Evolutionary conservation across 768 basidiomycete species (phyloP), one percentile per base, ranked within the genome.

Genomic region (Calocera viscosa): DNA sequence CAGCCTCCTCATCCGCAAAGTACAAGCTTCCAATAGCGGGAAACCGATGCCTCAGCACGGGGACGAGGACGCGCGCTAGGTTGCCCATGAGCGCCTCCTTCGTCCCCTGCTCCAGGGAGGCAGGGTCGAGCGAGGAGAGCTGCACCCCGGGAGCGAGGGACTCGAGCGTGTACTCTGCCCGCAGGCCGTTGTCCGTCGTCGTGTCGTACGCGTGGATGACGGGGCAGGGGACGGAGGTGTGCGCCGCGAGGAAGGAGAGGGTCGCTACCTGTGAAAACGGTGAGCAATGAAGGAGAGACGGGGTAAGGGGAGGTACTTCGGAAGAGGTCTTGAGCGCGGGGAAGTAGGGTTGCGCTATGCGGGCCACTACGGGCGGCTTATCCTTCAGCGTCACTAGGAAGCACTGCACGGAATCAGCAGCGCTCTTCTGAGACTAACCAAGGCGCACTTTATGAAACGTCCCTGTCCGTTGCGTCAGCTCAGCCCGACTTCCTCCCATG

Each of bases 311-410:
- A 32, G 38, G 69, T n/a, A 68, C 70, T 73, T 93, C 91, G 0
- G 90, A 91, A 74, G 89, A 87, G 2, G 88, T 91, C 78, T 93
- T 93, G 70, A 91, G 81, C 35, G 87, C 82, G 0, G 90, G 87
- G 89, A 92, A 90, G 67, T 88, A 92, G 11, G 88, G 83, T 64
- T 90, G 86, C 1, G 90, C 90, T 26, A 92, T 88, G 40, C 90
- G 84, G 5, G 88, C 89, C 8, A 93, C 85, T 47, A 92, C 74
- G 67, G 88, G 81, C 64, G 81, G 67, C 17, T 81, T 77, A 71
- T 87, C 83, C 22, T 76, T 78, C 22, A 91, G 81, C 8, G 84
- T 87, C 64, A 91, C 78, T 1, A 90, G 81, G 77, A 91, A 92
- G 33, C 88, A 90, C 89, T 91, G 68, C 65, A 10, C 24, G 43